Evolutionary conservation across 2,329 filamentous ascomycete genomes (phyloP).

Genomic region (Alternaria metachromatica): DNA sequence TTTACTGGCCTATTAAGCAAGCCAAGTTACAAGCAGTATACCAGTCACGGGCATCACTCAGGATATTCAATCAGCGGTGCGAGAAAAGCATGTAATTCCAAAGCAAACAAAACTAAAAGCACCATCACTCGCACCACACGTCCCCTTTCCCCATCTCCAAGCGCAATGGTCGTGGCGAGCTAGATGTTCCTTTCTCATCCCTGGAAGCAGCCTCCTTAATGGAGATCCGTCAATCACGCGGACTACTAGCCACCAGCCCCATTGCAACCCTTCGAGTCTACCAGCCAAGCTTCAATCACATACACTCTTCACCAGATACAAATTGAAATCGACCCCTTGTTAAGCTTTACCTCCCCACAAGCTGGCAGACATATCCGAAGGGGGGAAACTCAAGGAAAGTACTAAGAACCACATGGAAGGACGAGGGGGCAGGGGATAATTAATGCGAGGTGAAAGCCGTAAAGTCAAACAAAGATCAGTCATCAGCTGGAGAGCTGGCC

Average conservation of each 20-base stretch:
- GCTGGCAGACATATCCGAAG: slow-evolving; percentile 50
- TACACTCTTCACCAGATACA: slow-evolving; percentile 30
- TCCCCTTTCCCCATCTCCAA: slow-evolving; percentile 16
- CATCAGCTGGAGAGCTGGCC: slow-evolving; percentile 35
- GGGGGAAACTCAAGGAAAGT: slow-evolving; percentile 44
- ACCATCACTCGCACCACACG: slow-evolving; percentile 12
- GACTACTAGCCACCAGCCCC: slow-evolving; percentile 26
- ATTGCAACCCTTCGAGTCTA: slow-evolving; percentile 25
- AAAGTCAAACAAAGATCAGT: slow-evolving; percentile 40
- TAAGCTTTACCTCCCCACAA: slow-evolving; percentile 50
- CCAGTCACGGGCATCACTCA: background rate
- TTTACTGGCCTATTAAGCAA: background rate
- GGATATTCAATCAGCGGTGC: background rate
- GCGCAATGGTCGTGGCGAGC: slow-evolving; percentile 34
- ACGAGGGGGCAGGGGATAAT: slow-evolving; percentile 40
- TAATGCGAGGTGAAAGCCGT: slow-evolving; percentile 39
- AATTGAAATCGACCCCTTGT: slow-evolving; percentile 49
- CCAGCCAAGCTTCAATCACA: slow-evolving; percentile 24
- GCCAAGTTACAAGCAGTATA: background rate
- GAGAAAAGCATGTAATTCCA: slow-evolving; percentile 16
- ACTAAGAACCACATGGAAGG: slow-evolving; percentile 32
- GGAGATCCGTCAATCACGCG: slow-evolving; percentile 13
- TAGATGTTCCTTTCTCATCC: slow-evolving; percentile 30
- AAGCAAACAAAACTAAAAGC: slow-evolving; percentile 21
- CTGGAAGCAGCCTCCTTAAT: slow-evolving; percentile 37